These are phyloP conservation scores for Bryoerythrophyllum caledonicum DNA, from an alignment of 225 moss, liverwort and hornwort genomes.

Conservation along the genomic window DNA sequence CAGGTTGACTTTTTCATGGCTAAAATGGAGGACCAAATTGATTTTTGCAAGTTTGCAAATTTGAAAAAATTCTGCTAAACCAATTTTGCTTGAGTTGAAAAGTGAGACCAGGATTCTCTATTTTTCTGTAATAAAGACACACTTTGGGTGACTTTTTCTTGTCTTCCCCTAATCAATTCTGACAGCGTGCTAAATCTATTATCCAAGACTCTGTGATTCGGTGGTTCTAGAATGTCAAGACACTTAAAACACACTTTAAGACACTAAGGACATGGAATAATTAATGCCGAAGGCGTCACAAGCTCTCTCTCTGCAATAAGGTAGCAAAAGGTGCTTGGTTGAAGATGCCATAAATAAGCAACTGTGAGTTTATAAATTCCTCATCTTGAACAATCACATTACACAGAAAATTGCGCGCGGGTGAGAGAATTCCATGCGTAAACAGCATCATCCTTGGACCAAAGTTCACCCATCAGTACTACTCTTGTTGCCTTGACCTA, in stretches of 20 bases:
- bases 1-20: constrained; percentile 12
- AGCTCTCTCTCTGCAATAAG: not conserved
- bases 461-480: constrained; percentile 12
- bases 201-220: too few species aligned
- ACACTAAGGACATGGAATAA: too few species aligned
- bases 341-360: not conserved
- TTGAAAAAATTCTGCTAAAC: not conserved
- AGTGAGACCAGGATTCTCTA: not conserved
- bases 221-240: too few species aligned
- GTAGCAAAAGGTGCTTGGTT: not conserved
- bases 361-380: not conserved
- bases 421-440: not conserved
- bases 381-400: constrained; percentile 9
- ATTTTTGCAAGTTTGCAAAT: not conserved
- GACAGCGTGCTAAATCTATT: too few species aligned
- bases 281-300: not conserved
- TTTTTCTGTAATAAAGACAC: not conserved
- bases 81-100: constrained; percentile 17
- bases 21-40: constrained; percentile 6
- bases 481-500: constrained; percentile 7
- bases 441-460: constrained; percentile 5
- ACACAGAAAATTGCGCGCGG: constrained; percentile 12
- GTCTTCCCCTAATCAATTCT: too few species aligned
- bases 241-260: too few species aligned
- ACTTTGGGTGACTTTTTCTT: not conserved